Conservation (phyloP, 352 stramenopile genomes). For the Elongisporangium undulatum region DNA sequence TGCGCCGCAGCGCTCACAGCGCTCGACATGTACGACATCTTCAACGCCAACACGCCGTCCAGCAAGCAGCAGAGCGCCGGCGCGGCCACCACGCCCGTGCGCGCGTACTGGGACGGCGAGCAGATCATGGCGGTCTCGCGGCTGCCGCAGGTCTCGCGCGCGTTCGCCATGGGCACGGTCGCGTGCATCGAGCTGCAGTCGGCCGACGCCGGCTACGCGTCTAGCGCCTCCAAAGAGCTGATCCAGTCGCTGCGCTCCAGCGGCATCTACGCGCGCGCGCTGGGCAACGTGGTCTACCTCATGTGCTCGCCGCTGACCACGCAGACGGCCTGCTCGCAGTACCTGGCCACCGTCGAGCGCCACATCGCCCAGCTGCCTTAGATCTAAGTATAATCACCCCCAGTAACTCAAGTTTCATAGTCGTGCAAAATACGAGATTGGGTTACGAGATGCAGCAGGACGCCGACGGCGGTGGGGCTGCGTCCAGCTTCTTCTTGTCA, state of each 20-base stretch:
- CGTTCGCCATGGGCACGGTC: constrained; percentile 79
- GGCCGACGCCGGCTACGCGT: constrained; percentile 57
- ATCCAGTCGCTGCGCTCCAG: constrained; percentile 57
- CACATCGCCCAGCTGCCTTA: constrained; percentile 44
- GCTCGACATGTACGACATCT: constrained; percentile 84
- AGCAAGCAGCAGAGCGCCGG: constrained; percentile 2
- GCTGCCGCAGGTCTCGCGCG: constrained; percentile 43
- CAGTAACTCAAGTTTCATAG: not conserved
- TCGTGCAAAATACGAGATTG: not conserved
- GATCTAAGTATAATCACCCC: not conserved
- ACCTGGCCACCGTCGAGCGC: constrained; percentile 39
- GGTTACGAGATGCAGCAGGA: constrained; percentile 26
- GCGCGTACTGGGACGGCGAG: constrained; percentile 57
- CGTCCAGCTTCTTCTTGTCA: constrained; percentile 44
- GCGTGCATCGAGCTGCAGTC: constrained; percentile 68
- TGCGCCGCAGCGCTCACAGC: constrained; percentile 87
- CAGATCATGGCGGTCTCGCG: constrained; percentile 45
- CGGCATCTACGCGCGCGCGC: constrained; percentile 70
- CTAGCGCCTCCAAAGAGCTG: constrained; percentile 51
- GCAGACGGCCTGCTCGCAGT: constrained; percentile 50
- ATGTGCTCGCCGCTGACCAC: constrained; percentile 83
- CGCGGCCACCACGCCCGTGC: constrained; percentile 27
- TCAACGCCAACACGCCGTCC: constrained; percentile 22
- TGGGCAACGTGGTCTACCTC: constrained; percentile 84
- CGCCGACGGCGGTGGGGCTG: constrained; percentile 5